Percentiles rank a stretch among this genome's conserved stretches.
Evolutionary conservation across 148 eudicot genomes (phyloP).

Genomic region (Silene uniflora): DNA sequence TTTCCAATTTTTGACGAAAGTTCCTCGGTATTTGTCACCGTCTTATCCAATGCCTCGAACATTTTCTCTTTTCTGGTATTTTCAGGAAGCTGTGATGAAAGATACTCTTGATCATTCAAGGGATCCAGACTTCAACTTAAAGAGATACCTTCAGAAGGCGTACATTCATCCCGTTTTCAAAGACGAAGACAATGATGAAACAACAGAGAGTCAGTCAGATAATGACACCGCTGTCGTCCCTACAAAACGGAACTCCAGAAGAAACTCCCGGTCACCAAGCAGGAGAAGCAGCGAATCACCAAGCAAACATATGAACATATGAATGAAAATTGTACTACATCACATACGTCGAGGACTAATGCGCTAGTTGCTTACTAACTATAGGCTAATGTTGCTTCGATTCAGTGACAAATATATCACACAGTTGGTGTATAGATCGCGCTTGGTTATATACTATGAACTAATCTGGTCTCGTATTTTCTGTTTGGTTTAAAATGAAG

Average conservation of each 20-base stretch:
- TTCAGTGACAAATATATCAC: too few species aligned
- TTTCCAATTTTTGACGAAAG: not conserved
- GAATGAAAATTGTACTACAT: slow-evolving; percentile 22
- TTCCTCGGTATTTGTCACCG: too few species aligned
- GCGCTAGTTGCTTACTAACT: slow-evolving; percentile 4
- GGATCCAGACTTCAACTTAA: slow-evolving; percentile 76
- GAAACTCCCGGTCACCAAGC: slow-evolving; percentile 63
- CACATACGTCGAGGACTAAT: not conserved
- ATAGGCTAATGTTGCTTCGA: not conserved
- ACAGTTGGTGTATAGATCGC: not conserved
- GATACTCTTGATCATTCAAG: slow-evolving; percentile 85
- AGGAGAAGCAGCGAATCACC: slow-evolving; percentile 51
- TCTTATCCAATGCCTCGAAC: too few species aligned
- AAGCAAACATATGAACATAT: slow-evolving; percentile 19
- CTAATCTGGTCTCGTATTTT: not conserved
- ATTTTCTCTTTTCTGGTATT: not conserved
- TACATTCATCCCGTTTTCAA: slow-evolving; percentile 86
- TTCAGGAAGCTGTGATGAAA: slow-evolving; percentile 95
- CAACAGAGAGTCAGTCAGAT: slow-evolving; percentile 34
- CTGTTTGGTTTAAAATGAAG: not conserved
- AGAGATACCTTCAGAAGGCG: slow-evolving; percentile 67
- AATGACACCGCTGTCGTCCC: slow-evolving; percentile 45
- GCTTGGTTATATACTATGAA: not conserved
- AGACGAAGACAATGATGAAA: slow-evolving; percentile 30
- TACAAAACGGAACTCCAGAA: slow-evolving; percentile 59